Evolutionary conservation across 164 flowering plant genomes (phyloP), one percentile per base, ranked within the genome.

Genomic region (Annona squamosa): DNA sequence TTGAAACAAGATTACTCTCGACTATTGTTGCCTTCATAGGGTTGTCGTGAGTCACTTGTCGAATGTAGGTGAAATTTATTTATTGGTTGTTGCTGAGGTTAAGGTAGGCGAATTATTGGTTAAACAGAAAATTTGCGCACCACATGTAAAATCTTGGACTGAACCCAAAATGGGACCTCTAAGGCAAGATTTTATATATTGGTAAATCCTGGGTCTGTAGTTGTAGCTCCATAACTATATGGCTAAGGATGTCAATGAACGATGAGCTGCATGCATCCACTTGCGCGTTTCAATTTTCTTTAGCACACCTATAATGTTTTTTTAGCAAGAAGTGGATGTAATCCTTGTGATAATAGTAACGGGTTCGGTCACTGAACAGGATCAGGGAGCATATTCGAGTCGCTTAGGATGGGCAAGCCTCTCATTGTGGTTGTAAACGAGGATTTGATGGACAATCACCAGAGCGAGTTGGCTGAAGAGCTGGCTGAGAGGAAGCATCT

Each of bases 371-470:
- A 5, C 3, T 16, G 2, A 79, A 79, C 85, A 94, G 98, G 99
- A 17, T 95, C 99, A 47, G 98, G 99, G 75, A 95, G 98, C 84
- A 94, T 95, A 79, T 95, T 91, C 78, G 99, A 95, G 87, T 86
- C 97, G 2, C 70, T 95, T 73, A 79, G 83, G 72, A 81, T 91
- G 42, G 79, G 87, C 7, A 95, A 89, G 71, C 97, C 99, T 63
- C 78, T 95, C 47, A 90, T 95, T 63, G 99, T 93, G 13, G 97
- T 91, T 66, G 99, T 93, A 72, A 95, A 95, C 70, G 97, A 93
- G 85, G 97, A 91, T 87, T 82, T 95, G 80, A 95, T 95, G 99
- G 98, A 95, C 84, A 93, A 95, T 77, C 99, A 95, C 82, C 99
- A 95, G 77, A 82, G 88, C 71, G 99, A 95, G 81, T 78, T 95